Evolutionary conservation across 371 early-diverging fungal species (phyloP).

Genomic region (Mortierella polycephala): DNA sequence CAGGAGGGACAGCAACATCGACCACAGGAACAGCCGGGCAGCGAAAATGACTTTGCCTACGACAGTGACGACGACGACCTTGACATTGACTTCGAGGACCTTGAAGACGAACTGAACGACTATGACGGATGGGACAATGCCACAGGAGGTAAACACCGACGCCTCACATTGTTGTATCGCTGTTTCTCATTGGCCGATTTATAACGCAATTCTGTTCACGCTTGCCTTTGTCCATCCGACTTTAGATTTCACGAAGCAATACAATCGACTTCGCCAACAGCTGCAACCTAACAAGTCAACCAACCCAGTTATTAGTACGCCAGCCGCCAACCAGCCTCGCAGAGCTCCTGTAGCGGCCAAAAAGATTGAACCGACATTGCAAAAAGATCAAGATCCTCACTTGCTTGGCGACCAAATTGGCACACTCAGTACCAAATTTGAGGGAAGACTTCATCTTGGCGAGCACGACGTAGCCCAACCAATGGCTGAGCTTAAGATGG

Average conservation of each 20-base stretch:
- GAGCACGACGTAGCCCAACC: conserved; percentile 61
- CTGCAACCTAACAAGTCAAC: conserved; percentile 52
- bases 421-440: conserved; percentile 44
- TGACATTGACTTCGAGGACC: conserved; percentile 48
- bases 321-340: conserved; percentile 56
- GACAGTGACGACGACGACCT: conserved; percentile 8
- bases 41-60: background rate
- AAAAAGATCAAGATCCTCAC: conserved; percentile 44
- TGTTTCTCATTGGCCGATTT: background rate
- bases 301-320: conserved; percentile 48
- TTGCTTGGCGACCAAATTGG: conserved; percentile 40
- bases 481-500: conserved; percentile 68
- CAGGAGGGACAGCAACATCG: no score
- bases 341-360: conserved; percentile 48
- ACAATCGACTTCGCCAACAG: conserved; percentile 83
- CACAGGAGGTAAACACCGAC: conserved; percentile 44
- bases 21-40: background rate
- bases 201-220: background rate
- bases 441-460: conserved; percentile 40
- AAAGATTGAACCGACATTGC: conserved; percentile 55
- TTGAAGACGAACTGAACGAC: conserved; percentile 71
- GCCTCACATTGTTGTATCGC: background rate
- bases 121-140: conserved; percentile 70
- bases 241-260: conserved; percentile 92
- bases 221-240: background rate